phyloP scores from a whole-genome alignment of 106 monocot species.

The Phalaenopsis aphrodite region DNA sequence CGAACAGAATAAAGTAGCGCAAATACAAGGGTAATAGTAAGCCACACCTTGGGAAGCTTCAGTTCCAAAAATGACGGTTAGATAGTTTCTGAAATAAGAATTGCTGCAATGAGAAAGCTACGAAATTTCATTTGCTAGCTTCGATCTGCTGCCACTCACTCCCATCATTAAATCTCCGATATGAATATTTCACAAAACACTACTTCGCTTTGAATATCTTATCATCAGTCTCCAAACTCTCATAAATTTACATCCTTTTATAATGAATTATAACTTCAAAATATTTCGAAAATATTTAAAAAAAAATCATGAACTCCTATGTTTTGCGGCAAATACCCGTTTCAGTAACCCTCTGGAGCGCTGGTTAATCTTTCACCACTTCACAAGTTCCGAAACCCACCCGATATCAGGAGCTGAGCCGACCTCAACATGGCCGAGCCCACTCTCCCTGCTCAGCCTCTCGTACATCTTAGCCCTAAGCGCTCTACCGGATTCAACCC shows the following conservation, averaged over 20 bases:
- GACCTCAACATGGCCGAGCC: not conserved
- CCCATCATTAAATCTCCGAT: not conserved
- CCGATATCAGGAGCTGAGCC: slow-evolving; percentile 21
- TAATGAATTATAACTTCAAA: not conserved
- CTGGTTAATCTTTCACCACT: not conserved
- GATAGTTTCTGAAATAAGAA: not conserved
- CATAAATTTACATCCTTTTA: not conserved
- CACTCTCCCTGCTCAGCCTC: slow-evolving; percentile 21
- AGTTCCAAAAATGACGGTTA: not conserved
- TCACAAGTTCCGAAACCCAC: slow-evolving; percentile 35
- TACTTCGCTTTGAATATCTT: not conserved
- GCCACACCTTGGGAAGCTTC: not conserved
- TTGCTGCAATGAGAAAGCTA: not conserved
- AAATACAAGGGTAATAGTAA: not conserved
- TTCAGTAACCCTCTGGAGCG: not conserved
- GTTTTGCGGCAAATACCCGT: not conserved
- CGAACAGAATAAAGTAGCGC: not conserved
- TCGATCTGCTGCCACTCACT: not conserved
- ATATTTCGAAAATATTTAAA: not conserved
- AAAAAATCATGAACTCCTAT: not conserved
- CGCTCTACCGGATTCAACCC: slow-evolving; percentile 24
- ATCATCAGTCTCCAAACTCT: not conserved
- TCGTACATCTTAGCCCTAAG: slow-evolving; percentile 32
- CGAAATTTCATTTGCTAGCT: not conserved
- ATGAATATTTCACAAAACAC: not conserved